A percentile compares a stretch with the other conserved stretches of the same genome.
Evolutionary conservation across 2,329 filamentous ascomycete species (phyloP).

Genomic region (Aureobasidium mangrovei): DNA sequence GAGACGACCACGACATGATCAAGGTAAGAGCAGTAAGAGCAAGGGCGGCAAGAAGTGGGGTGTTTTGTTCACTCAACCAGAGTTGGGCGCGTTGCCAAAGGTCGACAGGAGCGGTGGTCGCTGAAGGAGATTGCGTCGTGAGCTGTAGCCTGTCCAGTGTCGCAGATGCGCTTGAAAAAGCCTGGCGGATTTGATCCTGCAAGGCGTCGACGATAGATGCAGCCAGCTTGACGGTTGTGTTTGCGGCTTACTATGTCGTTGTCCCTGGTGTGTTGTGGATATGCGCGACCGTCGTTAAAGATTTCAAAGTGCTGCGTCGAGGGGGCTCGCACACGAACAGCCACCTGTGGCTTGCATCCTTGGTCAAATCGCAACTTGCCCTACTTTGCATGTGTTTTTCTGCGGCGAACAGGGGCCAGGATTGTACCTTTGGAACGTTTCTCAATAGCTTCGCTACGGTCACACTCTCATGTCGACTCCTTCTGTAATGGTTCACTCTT

Average conservation of each 20-base stretch:
- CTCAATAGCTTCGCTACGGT: too few relatives aligned
- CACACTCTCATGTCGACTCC: too few relatives aligned
- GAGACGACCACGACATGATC: conserved; percentile 40
- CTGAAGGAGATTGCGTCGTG: background rate
- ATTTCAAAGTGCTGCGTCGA: background rate
- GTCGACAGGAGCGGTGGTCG: background rate
- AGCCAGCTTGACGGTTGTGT: conserved; percentile 11
- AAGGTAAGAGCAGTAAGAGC: conserved; percentile 32
- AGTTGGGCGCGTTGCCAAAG: conserved; percentile 17
- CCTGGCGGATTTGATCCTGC: conserved; percentile 1
- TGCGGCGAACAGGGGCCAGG: too few relatives aligned
- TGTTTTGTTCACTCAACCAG: conserved; percentile 23
- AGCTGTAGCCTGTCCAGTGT: background rate
- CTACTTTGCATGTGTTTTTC: too few relatives aligned
- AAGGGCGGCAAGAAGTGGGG: conserved; percentile 20
- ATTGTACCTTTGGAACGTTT: too few relatives aligned
- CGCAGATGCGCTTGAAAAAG: background rate
- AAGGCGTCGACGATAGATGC: conserved; percentile 1
- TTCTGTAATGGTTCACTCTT: too few relatives aligned
- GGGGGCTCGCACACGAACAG: too few relatives aligned
- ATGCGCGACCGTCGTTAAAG: conserved; percentile 1
- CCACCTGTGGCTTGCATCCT: too few relatives aligned
- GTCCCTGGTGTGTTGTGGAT: background rate
- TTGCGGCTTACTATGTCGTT: background rate
- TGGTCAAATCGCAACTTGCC: too few relatives aligned